Evolutionary conservation across 768 basidiomycete genomes (phyloP).

Genomic region (Amanita phalloides): DNA sequence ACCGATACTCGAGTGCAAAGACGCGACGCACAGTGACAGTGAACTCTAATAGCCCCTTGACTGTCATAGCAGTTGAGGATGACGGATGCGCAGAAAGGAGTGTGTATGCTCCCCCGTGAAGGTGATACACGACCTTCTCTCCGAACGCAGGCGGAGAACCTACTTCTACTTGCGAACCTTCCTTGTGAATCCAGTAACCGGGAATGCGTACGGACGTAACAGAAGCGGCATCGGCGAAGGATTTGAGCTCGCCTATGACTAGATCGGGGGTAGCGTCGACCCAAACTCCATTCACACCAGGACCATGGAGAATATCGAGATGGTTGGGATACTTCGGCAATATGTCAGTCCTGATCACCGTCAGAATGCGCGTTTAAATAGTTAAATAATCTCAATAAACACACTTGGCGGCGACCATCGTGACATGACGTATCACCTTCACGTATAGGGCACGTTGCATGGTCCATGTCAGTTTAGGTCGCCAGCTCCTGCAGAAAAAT

Average conservation of each 20-base stretch:
- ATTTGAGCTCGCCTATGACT: constrained; percentile 30
- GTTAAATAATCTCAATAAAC: neutral
- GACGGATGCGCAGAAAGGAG: neutral
- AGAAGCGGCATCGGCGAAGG: constrained; percentile 26
- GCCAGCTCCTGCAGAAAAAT: neutral
- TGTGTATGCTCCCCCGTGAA: neutral
- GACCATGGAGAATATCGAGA: neutral
- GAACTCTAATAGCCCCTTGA: too few species aligned
- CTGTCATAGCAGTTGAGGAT: too few species aligned
- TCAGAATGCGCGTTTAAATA: neutral
- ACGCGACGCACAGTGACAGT: too few species aligned
- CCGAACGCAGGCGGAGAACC: neutral
- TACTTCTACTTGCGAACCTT: constrained; percentile 13
- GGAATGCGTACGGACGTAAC: constrained; percentile 35
- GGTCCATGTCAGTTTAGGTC: neutral
- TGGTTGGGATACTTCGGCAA: neutral
- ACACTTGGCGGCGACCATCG: too few species aligned
- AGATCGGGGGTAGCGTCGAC: constrained; percentile 14
- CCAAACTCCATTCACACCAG: neutral
- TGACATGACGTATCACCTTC: too few species aligned
- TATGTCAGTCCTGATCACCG: neutral
- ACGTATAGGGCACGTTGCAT: neutral
- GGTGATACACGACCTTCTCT: neutral
- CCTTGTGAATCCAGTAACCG: constrained; percentile 46
- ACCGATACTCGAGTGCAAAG: too few species aligned